Conservation (phyloP, 805 yeast genomes). For the Lachancea fermentati region DNA sequence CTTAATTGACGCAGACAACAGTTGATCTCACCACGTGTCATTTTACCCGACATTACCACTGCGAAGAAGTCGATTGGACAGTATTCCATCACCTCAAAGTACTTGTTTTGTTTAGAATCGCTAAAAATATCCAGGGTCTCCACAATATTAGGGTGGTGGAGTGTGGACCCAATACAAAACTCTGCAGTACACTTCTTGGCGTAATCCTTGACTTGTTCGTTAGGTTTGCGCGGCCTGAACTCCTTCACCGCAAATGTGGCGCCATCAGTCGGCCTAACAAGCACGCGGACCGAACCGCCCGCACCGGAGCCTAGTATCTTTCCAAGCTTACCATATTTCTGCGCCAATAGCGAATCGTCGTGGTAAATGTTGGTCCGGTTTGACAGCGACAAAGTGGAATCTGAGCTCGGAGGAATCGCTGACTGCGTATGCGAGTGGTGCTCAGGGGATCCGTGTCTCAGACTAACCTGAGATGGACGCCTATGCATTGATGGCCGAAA, state of each 20-base stretch:
- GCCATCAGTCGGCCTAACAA: constrained; percentile 62
- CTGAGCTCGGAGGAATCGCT: constrained; percentile 34
- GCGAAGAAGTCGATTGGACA: constrained; percentile 82
- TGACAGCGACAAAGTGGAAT: constrained; percentile 30
- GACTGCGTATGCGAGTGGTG: constrained; percentile 31
- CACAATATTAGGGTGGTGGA: constrained; percentile 76
- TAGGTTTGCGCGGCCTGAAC: constrained; percentile 64
- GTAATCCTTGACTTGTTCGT: constrained; percentile 68
- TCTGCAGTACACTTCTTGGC: constrained; percentile 88
- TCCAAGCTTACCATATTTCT: constrained; percentile 69
- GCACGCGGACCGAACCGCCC: constrained; percentile 77
- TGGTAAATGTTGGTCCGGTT: constrained; percentile 38
- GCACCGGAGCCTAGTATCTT: constrained; percentile 80
- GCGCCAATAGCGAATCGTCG: constrained; percentile 47
- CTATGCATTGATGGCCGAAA: constrained; percentile 46
- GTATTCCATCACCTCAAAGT: constrained; percentile 80
- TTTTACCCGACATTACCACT: constrained; percentile 79
- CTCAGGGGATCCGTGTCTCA: constrained; percentile 16
- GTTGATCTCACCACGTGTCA: constrained; percentile 76
- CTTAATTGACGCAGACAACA: constrained; percentile 74
- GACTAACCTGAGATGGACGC: constrained; percentile 16
- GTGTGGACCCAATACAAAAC: constrained; percentile 77
- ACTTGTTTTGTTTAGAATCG: constrained; percentile 57
- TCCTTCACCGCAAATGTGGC: constrained; percentile 79
- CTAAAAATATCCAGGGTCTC: constrained; percentile 64